These are phyloP conservation scores for Metschnikowia anglica DNA, from an alignment of 805 yeast species.

Conservation along the genomic window DNA sequence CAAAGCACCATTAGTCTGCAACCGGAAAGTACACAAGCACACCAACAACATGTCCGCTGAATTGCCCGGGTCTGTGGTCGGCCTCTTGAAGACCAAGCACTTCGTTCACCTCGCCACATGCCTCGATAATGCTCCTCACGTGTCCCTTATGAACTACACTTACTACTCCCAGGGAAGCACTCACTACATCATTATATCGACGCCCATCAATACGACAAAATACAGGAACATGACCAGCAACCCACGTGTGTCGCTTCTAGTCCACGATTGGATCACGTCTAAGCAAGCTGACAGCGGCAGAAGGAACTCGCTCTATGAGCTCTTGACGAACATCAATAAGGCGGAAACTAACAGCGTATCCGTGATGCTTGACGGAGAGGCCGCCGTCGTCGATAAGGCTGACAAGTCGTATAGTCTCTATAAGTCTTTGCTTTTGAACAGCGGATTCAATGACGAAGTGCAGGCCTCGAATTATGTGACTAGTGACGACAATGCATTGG, in stretches of 20 bases:
- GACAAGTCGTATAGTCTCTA: conserved; percentile 57
- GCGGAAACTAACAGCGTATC: conserved; percentile 71
- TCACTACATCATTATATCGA: conserved; percentile 65
- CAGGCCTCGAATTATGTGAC: conserved; percentile 50
- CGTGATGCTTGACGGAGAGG: conserved; percentile 77
- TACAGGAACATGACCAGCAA: conserved; percentile 66
- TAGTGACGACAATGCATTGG: conserved; percentile 58
- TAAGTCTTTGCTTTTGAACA: conserved; percentile 57
- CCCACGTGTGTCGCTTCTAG: conserved; percentile 75
- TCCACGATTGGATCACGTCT: conserved; percentile 88
- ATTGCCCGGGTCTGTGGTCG: conserved; percentile 39
- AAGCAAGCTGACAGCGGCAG: conserved; percentile 31
- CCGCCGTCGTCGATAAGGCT: conserved; percentile 46
- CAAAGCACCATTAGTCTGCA: no score
- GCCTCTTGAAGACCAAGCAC: conserved; percentile 56
- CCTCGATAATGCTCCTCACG: conserved; percentile 73
- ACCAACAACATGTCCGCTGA: background rate
- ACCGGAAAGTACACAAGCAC: no score
- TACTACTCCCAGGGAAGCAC: conserved; percentile 46
- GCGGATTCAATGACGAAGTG: conserved; percentile 66
- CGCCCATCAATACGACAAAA: conserved; percentile 71
- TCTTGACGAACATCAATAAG: conserved; percentile 75
- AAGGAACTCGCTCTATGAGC: conserved; percentile 40
- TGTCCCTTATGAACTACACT: conserved; percentile 87
- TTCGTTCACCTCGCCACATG: conserved; percentile 86